Conservation (phyloP, 257 asterid species). For the Catharanthus roseus region DNA sequence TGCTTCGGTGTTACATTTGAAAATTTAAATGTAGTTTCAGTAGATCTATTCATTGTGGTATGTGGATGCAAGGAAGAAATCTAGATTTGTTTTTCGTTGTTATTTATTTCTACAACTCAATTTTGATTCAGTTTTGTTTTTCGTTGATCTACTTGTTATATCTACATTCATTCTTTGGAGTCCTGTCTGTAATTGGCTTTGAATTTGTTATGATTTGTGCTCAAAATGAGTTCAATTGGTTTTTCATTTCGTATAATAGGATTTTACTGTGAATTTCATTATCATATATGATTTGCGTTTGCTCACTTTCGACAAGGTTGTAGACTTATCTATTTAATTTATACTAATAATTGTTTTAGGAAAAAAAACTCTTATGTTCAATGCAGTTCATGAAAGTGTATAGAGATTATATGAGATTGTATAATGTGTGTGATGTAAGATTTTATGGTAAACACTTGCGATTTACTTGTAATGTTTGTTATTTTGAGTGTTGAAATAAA, state of each 20-base stretch:
- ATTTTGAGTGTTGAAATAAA: no score
- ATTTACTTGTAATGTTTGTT: no score
- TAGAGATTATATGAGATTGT: no score
- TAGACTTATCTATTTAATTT: background rate
- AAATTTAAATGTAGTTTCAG: background rate
- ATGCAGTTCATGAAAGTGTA: background rate
- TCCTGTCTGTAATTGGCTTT: background rate
- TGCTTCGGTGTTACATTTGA: constrained; percentile 3
- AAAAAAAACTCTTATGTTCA: no score
- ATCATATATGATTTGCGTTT: background rate
- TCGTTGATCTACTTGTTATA: background rate
- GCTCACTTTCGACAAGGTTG: background rate
- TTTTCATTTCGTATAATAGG: background rate
- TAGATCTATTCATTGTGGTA: constrained; percentile 18
- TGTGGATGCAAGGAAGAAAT: background rate
- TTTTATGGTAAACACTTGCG: no score
- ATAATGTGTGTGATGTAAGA: no score
- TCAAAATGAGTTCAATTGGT: background rate
- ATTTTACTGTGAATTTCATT: background rate
- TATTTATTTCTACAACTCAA: background rate
- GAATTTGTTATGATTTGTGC: background rate
- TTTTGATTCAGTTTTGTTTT: background rate
- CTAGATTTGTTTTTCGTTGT: background rate
- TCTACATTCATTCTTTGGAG: background rate
- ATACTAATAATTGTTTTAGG: no score